phyloP scores from a whole-genome alignment of 257 asterid species.

The Oldenlandia corymbosa region DNA sequence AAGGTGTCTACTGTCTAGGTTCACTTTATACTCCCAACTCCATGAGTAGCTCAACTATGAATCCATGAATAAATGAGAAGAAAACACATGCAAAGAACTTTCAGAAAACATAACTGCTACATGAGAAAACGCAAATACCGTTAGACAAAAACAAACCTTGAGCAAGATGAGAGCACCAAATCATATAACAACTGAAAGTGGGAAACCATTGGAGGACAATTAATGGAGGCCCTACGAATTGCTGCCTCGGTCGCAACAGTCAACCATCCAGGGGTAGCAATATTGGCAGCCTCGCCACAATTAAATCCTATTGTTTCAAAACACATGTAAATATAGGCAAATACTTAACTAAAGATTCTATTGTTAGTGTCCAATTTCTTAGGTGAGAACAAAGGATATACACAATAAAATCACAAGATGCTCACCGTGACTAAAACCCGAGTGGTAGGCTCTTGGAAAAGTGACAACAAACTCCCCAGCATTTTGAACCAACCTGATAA shows the following conservation, averaged over 20 bases:
- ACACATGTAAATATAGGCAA: neutral
- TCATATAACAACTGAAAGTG: slow-evolving; percentile 95
- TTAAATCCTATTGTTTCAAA: slow-evolving; percentile 62
- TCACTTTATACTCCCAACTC: neutral
- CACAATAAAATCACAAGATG: slow-evolving; percentile 5
- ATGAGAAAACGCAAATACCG: neutral
- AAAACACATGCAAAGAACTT: neutral
- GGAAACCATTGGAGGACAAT: slow-evolving; percentile 98
- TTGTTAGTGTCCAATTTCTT: neutral
- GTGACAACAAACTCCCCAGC: slow-evolving; percentile 99
- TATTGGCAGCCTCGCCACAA: slow-evolving; percentile 96
- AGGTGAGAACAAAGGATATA: slow-evolving; percentile 8
- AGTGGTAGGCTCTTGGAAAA: slow-evolving; percentile 98
- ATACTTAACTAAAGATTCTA: neutral
- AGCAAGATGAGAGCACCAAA: slow-evolving; percentile 73
- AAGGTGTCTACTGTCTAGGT: neutral
- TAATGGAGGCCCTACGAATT: slow-evolving; percentile 91
- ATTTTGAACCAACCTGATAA: slow-evolving; percentile 87
- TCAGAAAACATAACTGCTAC: neutral
- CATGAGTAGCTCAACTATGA: neutral
- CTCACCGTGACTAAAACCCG: slow-evolving; percentile 97
- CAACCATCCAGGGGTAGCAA: slow-evolving; percentile 99
- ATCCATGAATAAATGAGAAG: neutral
- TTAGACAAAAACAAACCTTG: slow-evolving; percentile 84
- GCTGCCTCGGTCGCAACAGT: slow-evolving; percentile 97